Conservation (phyloP, 139 green algal species). For the Trebouxia sp. region DNA sequence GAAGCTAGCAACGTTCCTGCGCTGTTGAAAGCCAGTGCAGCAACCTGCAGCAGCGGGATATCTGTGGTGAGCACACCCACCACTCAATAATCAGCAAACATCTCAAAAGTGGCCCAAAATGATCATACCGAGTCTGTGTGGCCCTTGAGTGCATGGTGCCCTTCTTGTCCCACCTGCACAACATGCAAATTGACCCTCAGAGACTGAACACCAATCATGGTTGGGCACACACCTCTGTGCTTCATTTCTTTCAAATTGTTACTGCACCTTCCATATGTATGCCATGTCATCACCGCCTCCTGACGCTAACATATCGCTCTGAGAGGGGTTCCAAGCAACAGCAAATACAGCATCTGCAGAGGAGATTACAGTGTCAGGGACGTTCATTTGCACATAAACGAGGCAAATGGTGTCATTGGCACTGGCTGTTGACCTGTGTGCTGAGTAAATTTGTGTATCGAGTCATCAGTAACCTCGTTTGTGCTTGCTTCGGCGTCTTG, state of each 20-base stretch:
- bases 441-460: conserved; percentile 67
- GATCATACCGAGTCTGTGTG: conserved; percentile 85
- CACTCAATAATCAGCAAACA: too few relatives aligned
- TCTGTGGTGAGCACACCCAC: too few relatives aligned
- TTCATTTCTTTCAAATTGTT: too few relatives aligned
- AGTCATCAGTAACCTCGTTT: conserved; percentile 56
- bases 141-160: conserved; percentile 67
- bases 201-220: too few relatives aligned
- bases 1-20: conserved; percentile 78
- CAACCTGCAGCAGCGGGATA: conserved; percentile 14
- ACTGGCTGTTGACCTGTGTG: conserved; percentile 46
- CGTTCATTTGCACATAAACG: too few relatives aligned
- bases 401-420: background rate
- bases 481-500: conserved; percentile 7
- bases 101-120: background rate
- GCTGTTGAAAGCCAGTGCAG: conserved; percentile 73
- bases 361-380: background rate
- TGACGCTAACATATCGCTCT: conserved; percentile 69
- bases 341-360: conserved; percentile 70
- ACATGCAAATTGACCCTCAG: background rate
- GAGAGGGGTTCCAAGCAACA: conserved; percentile 70
- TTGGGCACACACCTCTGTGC: too few relatives aligned
- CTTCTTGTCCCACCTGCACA: conserved; percentile 51
- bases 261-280: conserved; percentile 71
- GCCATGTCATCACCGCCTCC: conserved; percentile 79